Evolutionary conservation across 2,329 filamentous ascomycete species (phyloP), one percentile per base, ranked within the genome.

Genomic region (Penicillium sp.): DNA sequence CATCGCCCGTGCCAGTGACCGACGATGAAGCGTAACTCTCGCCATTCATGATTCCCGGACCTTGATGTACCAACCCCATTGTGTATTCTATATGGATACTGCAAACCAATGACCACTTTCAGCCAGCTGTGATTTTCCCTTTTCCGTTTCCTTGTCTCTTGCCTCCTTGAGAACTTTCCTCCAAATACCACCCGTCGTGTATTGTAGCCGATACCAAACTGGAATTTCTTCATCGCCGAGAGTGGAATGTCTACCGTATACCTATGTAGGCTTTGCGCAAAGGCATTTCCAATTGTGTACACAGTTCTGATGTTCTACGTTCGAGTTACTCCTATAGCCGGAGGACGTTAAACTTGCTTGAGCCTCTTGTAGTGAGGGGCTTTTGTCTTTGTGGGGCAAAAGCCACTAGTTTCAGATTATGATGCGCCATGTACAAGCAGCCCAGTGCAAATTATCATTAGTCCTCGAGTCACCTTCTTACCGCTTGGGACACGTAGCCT

Each of bases 111-210:
- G 28, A 53, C 43, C 28, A 38, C 50, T 22, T 43, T 38, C 50
- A 59, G 57, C 50, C 43, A 49, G 50, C 48, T 20, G 35, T 38
- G 16, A 22, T 5, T 38, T 42, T 47, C 45, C 30, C 39, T 38
- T 44, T 31, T 36, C 44, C 38, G 24, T 35, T 46, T 44, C 46
- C 28, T 7, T 35, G 6, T 35, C 2, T 18, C 35, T 9, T 28
- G 27, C 16, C 9, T 38, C 31, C 31, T 10, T 33, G 9, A 42
- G 45, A 45, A 42, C 20, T 25, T 38, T 40, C 33, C 42, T 55
- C 25, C 49, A 44, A 59, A 58, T 60, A 60, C 57, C 56, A 59
- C 38, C 53, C 28, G 28, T 30, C 36, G 40, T 48, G 41, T 61
- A 56, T 44, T 59, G 57, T 62, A 60, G 43, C 43, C 44, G 36